These are phyloP conservation scores for Geranium rotundifolium DNA, from an alignment of 345 rosid species.

Conservation along the genomic window DNA sequence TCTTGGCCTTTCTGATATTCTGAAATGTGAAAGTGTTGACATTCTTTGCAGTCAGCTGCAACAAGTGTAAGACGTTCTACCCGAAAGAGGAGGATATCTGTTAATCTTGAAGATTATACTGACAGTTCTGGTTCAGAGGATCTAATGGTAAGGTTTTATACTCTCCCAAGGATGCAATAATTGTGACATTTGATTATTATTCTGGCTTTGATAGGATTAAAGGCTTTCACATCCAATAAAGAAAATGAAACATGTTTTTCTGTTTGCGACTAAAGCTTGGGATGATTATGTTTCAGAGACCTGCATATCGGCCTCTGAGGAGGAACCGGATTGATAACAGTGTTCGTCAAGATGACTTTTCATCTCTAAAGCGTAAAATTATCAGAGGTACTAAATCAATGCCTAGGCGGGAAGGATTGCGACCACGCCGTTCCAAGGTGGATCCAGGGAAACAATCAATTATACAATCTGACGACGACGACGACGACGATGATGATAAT, in stretches of 20 bases:
- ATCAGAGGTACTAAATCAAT: constrained; percentile 34
- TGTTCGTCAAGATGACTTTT: constrained; percentile 45
- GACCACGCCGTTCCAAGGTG: constrained; percentile 76
- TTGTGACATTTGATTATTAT: background rate
- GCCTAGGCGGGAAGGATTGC: constrained; percentile 98
- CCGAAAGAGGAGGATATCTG: constrained; percentile 77
- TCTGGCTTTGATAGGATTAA: background rate
- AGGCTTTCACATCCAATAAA: background rate
- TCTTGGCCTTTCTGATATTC: constrained; percentile 7
- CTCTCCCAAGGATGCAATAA: constrained; percentile 2
- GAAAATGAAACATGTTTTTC: constrained; percentile 5
- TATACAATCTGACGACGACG: constrained; percentile 41
- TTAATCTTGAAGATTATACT: constrained; percentile 68
- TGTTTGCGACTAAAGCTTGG: constrained; percentile 7
- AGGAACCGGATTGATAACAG: constrained; percentile 50
- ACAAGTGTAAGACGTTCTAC: constrained; percentile 92
- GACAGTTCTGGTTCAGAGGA: constrained; percentile 94
- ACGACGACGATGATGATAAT: background rate
- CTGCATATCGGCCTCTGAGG: constrained; percentile 48
- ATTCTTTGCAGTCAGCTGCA: constrained; percentile 45
- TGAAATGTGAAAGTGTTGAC: constrained; percentile 11
- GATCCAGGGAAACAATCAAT: constrained; percentile 34
- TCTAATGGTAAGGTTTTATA: constrained; percentile 59
- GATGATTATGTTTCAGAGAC: constrained; percentile 37
- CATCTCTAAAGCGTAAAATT: constrained; percentile 49